Evolutionary conservation across 495 filamentous ascomycete genomes (phyloP), one percentile per base, ranked within the genome.

Genomic region (Penicillium samsonianum): DNA sequence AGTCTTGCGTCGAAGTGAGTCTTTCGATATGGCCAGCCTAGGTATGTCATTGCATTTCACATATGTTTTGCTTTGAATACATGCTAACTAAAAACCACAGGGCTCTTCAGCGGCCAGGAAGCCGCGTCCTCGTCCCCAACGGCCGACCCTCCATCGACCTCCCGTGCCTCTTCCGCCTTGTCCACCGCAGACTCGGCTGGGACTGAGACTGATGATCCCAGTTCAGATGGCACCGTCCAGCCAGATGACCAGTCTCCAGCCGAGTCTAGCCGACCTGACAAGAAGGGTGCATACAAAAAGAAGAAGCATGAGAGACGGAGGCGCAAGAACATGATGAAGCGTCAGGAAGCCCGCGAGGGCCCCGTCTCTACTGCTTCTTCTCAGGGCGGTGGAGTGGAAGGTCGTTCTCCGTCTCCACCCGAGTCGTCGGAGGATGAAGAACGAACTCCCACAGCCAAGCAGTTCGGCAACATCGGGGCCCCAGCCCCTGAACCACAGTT

Each of bases 401-500:
- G 37, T 31, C 50, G 14, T 25, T 19, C 8, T 42, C 25, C 35
- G 37, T 53, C 50, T 53, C 23, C 37, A 30, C 37, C 23, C 23
- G 50, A 42, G 37, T 14, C 38, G 35, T 41, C n/a, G 4, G 23
- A 31, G 9, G 50, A 40, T n/a, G 14, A 38, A 7, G 31, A 26
- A 38, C 8, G 1, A 8, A 11, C 42, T 37, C 43, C 53, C 42
- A 40, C 40, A 51, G 46, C n/a, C 30, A 22, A 28, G 40, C 52
- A 55, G 52, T 7, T 16, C 8, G 31, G 43, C 41, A 22, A 25
- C 28, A 12, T 17, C 53, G 53, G 23, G 14, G 8, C 20, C 5
- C 43, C 41, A 52, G 3, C 19, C 38, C 35, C 35, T 38, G 16
- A 17, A 38, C 6, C 17, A 48, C 22, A 30, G 33, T 69, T 59